Evolutionary conservation across 352 stramenopile genomes (phyloP).

Genomic region (Pythium scleroteichum): DNA sequence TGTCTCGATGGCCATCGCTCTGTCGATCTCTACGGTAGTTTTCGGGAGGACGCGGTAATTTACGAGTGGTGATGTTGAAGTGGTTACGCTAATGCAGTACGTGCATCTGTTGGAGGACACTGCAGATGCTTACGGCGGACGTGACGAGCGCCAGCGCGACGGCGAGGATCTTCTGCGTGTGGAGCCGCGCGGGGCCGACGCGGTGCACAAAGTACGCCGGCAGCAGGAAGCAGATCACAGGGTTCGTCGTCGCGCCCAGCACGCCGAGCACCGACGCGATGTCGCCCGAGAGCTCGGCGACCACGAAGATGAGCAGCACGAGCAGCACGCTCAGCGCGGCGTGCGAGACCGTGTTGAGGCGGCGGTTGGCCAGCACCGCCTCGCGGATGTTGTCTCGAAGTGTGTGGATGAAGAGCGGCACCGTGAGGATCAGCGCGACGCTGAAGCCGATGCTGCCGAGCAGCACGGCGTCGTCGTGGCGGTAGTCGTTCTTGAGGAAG

Average conservation of each 20-base stretch:
- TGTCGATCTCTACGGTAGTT: no score
- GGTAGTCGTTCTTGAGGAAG: slow-evolving; percentile 89
- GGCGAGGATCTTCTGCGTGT: slow-evolving; percentile 45
- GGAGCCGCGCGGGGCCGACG: slow-evolving; percentile 42
- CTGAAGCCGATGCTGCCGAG: slow-evolving; percentile 77
- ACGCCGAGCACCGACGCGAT: slow-evolving; percentile 85
- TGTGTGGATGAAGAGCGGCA: slow-evolving; percentile 85
- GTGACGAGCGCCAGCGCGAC: slow-evolving; percentile 46
- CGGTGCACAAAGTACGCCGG: slow-evolving; percentile 76
- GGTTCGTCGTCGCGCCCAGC: slow-evolving; percentile 85
- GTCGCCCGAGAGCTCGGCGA: slow-evolving; percentile 72
- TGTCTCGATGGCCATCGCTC: slow-evolving; percentile 3
- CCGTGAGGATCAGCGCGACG: slow-evolving; percentile 78
- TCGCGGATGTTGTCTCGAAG: slow-evolving; percentile 85
- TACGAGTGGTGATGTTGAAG: not conserved
- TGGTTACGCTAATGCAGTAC: slow-evolving; percentile 20
- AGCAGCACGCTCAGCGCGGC: slow-evolving; percentile 53
- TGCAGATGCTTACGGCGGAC: slow-evolving; percentile 49
- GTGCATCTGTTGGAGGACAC: slow-evolving; percentile 53
- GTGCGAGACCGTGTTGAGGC: slow-evolving; percentile 51
- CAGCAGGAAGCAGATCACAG: slow-evolving; percentile 87
- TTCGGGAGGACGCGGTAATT: not conserved
- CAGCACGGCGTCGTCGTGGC: slow-evolving; percentile 64
- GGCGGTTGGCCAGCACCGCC: slow-evolving; percentile 50
- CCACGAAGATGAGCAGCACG: slow-evolving; percentile 47